phyloP scores from a whole-genome alignment of 805 yeast species.

The Candida glaebosa region DNA sequence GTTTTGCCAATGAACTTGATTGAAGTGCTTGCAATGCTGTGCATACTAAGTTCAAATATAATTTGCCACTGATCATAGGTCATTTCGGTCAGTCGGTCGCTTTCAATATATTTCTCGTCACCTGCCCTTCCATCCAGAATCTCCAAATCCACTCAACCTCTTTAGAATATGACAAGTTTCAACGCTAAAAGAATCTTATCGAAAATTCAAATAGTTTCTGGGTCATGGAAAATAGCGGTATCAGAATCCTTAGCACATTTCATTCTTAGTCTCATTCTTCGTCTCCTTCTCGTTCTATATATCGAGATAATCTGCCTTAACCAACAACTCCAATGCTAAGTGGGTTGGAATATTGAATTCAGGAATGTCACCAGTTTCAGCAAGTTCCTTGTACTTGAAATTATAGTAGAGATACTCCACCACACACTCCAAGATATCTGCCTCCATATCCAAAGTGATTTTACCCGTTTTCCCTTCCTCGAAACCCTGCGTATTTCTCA shows the following conservation, averaged over 20 bases:
- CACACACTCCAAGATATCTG: conserved; percentile 68
- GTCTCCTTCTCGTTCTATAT: conserved; percentile 26
- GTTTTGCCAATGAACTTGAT: too few species aligned
- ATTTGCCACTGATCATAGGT: too few species aligned
- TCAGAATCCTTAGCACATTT: neutral
- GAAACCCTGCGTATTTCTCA: conserved; percentile 50
- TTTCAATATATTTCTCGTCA: too few species aligned
- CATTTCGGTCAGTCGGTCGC: too few species aligned
- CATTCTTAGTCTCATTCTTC: neutral
- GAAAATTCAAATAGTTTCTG: too few species aligned
- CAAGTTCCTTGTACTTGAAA: conserved; percentile 56
- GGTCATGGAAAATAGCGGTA: neutral
- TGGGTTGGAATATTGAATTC: conserved; percentile 92
- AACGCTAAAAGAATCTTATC: too few species aligned
- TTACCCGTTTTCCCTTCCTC: conserved; percentile 58
- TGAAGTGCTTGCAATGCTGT: too few species aligned
- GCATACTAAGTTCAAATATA: too few species aligned
- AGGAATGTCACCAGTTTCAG: conserved; percentile 58
- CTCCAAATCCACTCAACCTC: too few species aligned
- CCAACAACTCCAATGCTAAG: conserved; percentile 83
- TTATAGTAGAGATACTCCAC: conserved; percentile 83
- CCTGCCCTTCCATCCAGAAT: too few species aligned
- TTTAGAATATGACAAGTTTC: too few species aligned
- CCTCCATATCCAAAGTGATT: conserved; percentile 63
- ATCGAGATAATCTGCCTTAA: conserved; percentile 89